These are phyloP conservation scores for Puccinia brachypodii DNA, from an alignment of 1,284 basidiomycete species.

Conservation along the genomic window DNA sequence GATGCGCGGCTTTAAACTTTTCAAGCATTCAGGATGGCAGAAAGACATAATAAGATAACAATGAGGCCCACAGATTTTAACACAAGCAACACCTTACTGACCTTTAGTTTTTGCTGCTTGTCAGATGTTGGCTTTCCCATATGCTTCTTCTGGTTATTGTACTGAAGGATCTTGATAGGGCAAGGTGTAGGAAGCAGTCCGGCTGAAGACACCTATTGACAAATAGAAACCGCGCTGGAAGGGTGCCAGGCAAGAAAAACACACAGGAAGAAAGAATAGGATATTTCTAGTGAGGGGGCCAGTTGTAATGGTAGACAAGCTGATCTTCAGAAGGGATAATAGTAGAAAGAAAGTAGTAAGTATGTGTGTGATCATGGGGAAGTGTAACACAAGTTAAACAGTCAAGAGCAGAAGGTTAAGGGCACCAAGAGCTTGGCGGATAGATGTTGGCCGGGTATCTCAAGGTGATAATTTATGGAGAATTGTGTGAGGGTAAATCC, in stretches of 20 bases:
- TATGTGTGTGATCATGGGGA: background rate
- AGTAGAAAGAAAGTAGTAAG: background rate
- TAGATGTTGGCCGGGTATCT: too few species aligned
- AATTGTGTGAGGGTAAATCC: too few species aligned
- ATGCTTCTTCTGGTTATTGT: slow-evolving; percentile 98
- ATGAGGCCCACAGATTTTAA: background rate
- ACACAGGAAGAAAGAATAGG: background rate
- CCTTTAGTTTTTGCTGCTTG: slow-evolving; percentile 55
- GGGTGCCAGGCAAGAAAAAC: background rate
- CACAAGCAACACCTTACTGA: slow-evolving; percentile 60
- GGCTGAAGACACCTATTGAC: background rate
- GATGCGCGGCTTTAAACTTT: slow-evolving; percentile 85
- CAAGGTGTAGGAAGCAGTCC: background rate
- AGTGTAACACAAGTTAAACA: too few species aligned
- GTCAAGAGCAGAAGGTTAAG: too few species aligned
- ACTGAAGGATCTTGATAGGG: too few species aligned
- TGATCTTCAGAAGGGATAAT: background rate
- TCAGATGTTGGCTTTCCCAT: slow-evolving; percentile 73
- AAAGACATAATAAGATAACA: background rate
- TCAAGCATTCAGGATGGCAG: slow-evolving; percentile 66
- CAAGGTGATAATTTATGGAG: too few species aligned
- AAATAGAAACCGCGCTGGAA: background rate
- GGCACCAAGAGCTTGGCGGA: too few species aligned
- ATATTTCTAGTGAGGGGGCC: background rate
- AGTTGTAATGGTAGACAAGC: background rate